phyloP scores from a whole-genome alignment of 129 eudicot species.

The Ambrosia artemisiifolia region DNA sequence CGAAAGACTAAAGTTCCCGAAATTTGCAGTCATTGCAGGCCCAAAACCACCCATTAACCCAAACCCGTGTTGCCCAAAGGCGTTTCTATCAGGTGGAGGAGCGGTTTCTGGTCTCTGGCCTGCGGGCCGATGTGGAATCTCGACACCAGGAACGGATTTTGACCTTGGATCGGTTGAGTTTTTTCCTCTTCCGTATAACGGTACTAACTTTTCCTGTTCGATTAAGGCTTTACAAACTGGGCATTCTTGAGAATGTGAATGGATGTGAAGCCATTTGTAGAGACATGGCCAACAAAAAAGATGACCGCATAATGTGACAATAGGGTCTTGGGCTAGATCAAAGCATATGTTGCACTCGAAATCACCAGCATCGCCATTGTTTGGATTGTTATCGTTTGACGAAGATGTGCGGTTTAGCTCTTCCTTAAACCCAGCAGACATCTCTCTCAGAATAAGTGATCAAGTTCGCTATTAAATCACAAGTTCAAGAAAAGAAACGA shows the following conservation, averaged over 20 bases:
- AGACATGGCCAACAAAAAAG: conserved; percentile 93
- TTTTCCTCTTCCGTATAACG: conserved; percentile 78
- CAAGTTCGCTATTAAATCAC: conserved; percentile 16
- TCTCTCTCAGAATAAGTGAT: conserved; percentile 27
- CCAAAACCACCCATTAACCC: conserved; percentile 78
- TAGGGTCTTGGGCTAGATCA: conserved; percentile 85
- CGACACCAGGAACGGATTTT: conserved; percentile 64
- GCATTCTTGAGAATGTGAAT: conserved; percentile 74
- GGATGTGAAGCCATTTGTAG: conserved; percentile 80
- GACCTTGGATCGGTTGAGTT: conserved; percentile 73
- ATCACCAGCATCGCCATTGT: conserved; percentile 64
- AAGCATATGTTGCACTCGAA: conserved; percentile 89
- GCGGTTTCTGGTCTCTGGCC: conserved; percentile 90
- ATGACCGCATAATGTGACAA: conserved; percentile 79
- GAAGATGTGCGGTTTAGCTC: conserved; percentile 44
- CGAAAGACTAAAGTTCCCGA: conserved; percentile 67
- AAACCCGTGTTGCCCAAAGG: conserved; percentile 55
- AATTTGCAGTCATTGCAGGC: conserved; percentile 66
- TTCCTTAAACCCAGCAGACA: conserved; percentile 69
- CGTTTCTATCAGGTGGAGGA: conserved; percentile 65
- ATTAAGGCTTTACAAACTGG: conserved; percentile 81
- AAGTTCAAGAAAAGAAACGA: neutral
- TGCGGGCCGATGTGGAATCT: conserved; percentile 70
- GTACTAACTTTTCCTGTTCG: conserved; percentile 67
- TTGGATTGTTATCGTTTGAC: conserved; percentile 37